Percentiles rank a stretch among this genome's conserved stretches.
Conservation (phyloP, 2,329 filamentous ascomycete species). For the Periconia sp. region DNA sequence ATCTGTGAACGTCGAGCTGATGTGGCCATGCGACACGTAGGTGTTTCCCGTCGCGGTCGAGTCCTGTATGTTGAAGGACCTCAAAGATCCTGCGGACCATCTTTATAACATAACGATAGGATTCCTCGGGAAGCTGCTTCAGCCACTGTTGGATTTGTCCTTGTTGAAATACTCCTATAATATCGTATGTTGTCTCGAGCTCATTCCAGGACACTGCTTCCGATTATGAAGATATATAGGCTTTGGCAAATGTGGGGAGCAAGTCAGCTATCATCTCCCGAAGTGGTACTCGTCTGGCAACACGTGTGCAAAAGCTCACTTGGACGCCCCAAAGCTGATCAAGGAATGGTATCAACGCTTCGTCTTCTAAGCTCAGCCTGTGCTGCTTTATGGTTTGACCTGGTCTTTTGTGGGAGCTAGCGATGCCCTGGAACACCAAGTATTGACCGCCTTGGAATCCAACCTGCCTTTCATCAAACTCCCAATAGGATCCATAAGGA, state of each 20-base stretch:
- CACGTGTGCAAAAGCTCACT: constrained; percentile 23
- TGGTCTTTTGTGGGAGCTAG: constrained; percentile 4
- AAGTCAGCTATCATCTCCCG: background rate
- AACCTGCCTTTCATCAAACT: constrained; percentile 3
- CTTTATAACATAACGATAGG: background rate
- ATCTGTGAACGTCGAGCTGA: background rate
- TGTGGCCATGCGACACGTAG: background rate
- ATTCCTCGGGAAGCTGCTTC: background rate
- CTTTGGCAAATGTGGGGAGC: background rate
- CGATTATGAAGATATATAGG: background rate
- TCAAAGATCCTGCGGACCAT: background rate
- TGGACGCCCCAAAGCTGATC: constrained; percentile 17
- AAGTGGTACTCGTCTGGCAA: constrained; percentile 16
- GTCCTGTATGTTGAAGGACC: background rate
- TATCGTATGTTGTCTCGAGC: too few relatives aligned
- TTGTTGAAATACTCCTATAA: background rate
- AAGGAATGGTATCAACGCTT: constrained; percentile 2
- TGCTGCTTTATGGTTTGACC: constrained; percentile 5
- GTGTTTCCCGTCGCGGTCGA: background rate
- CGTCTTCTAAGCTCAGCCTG: constrained; percentile 3
- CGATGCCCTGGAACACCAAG: constrained; percentile 1
- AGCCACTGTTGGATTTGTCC: background rate
- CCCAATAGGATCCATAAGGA: background rate
- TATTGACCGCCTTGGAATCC: constrained; percentile 12
- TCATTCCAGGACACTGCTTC: background rate